Evolutionary conservation across 2,329 filamentous ascomycete species (phyloP).

Genomic region (Arthrobotrys pseudoclavata): DNA sequence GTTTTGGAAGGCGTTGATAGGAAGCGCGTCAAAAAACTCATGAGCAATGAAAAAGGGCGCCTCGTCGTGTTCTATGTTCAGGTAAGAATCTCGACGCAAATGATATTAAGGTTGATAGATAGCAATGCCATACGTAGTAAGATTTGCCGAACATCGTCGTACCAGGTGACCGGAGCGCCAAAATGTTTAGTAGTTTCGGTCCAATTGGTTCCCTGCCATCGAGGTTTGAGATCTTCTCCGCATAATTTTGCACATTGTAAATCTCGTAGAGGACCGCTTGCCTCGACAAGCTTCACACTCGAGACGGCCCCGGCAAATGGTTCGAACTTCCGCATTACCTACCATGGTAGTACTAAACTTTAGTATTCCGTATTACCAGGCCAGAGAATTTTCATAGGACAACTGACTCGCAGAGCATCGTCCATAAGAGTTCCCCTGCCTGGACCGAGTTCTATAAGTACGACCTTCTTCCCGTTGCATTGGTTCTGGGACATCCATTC

Average conservation of each 20-base stretch:
- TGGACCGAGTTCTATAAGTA: slow-evolving; percentile 91
- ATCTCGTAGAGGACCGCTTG: slow-evolving; percentile 77
- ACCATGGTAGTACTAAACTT: slow-evolving; percentile 28
- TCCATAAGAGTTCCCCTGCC: slow-evolving; percentile 97
- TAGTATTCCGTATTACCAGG: slow-evolving; percentile 14
- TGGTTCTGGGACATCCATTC: slow-evolving; percentile 90
- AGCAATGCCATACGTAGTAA: slow-evolving; percentile 24
- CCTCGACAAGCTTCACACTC: slow-evolving; percentile 92
- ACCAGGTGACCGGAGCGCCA: slow-evolving; percentile 52
- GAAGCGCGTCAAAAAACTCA: slow-evolving; percentile 98
- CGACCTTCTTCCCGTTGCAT: slow-evolving; percentile 73
- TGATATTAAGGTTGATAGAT: background rate
- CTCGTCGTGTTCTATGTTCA: slow-evolving; percentile 72
- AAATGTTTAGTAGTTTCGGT: slow-evolving; percentile 33
- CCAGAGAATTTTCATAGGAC: slow-evolving; percentile 19
- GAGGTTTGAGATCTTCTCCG: slow-evolving; percentile 34
- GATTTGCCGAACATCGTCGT: slow-evolving; percentile 77
- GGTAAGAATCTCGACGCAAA: background rate
- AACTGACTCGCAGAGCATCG: slow-evolving; percentile 87
- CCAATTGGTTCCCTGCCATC: slow-evolving; percentile 35
- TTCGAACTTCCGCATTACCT: slow-evolving; percentile 89
- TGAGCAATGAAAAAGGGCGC: slow-evolving; percentile 95
- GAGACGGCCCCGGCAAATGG: slow-evolving; percentile 82
- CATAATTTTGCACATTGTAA: slow-evolving; percentile 45
- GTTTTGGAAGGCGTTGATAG: slow-evolving; percentile 94